These are phyloP conservation scores for Phaeoacremonium minimum DNA, from an alignment of 2,329 filamentous ascomycete genomes.

Conservation along the genomic window DNA sequence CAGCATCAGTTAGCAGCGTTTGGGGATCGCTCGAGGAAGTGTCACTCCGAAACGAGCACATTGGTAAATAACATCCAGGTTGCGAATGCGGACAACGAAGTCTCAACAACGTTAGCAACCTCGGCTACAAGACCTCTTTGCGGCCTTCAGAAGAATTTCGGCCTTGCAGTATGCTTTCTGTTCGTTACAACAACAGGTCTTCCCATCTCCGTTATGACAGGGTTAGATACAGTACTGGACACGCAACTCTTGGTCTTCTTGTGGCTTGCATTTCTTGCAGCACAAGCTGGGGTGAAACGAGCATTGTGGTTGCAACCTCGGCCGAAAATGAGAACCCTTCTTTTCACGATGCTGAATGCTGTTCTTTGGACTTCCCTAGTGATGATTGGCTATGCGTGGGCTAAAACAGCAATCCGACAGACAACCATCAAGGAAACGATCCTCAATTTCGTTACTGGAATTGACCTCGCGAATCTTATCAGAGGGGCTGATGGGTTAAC, in stretches of 20 bases:
- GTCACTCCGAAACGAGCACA: too few species aligned
- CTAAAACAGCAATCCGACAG: slow-evolving; percentile 25
- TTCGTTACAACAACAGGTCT: slow-evolving; percentile 31
- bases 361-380: slow-evolving; percentile 41
- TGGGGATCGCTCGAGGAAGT: too few species aligned
- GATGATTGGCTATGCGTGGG: slow-evolving; percentile 36
- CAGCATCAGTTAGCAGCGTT: too few species aligned
- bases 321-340: slow-evolving; percentile 15
- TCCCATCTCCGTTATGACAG: slow-evolving; percentile 27
- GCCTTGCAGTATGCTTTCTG: slow-evolving; percentile 22
- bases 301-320: background rate
- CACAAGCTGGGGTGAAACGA: slow-evolving; percentile 31
- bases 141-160: slow-evolving; percentile 16
- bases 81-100: too few species aligned
- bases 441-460: slow-evolving; percentile 18
- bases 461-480: slow-evolving; percentile 22
- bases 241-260: slow-evolving; percentile 41
- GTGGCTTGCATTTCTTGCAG: slow-evolving; percentile 38
- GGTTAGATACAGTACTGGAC: slow-evolving; percentile 36
- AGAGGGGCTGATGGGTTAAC: slow-evolving; percentile 3
- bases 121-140: too few species aligned
- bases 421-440: slow-evolving; percentile 15
- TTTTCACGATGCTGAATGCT: slow-evolving; percentile 39
- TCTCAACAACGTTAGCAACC: too few species aligned
- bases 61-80: too few species aligned